Conservation (phyloP, 2,329 filamentous ascomycete species). For the Knufia petricola region DNA sequence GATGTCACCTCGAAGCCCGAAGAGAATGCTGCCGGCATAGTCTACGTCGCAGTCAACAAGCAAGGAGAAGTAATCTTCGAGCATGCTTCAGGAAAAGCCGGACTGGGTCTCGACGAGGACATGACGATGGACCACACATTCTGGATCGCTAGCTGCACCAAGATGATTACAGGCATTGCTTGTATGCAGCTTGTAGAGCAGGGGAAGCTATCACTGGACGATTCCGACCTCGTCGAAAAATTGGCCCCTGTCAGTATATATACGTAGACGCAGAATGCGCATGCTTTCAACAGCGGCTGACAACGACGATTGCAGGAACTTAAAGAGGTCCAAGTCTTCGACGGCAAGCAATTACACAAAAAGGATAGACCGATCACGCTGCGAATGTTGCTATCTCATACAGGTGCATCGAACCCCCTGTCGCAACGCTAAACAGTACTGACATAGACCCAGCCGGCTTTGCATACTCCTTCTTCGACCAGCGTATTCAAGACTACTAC, state of each 20-base stretch:
- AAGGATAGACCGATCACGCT: constrained; percentile 40
- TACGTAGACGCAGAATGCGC: too few relatives aligned
- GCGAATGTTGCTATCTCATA: constrained; percentile 43
- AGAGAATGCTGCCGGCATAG: constrained; percentile 19
- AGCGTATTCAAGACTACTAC: constrained; percentile 30
- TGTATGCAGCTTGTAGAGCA: constrained; percentile 51
- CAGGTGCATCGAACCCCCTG: constrained; percentile 32
- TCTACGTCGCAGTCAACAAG: constrained; percentile 23
- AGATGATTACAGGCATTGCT: constrained; percentile 44
- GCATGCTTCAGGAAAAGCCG: constrained; percentile 24
- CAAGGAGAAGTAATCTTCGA: constrained; percentile 24
- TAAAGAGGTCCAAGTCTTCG: constrained; percentile 38
- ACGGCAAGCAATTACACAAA: constrained; percentile 26
- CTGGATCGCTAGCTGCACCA: constrained; percentile 51
- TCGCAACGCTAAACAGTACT: constrained; percentile 3
- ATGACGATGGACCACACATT: constrained; percentile 26
- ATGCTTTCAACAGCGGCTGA: too few relatives aligned
- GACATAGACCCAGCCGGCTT: constrained; percentile 25
- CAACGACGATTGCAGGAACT: constrained; percentile 31
- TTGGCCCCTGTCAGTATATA: constrained; percentile 30
- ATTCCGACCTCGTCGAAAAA: constrained; percentile 37
- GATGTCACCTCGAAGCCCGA: constrained; percentile 15
- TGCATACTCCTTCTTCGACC: constrained; percentile 41
- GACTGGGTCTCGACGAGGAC: constrained; percentile 14
- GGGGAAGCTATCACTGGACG: constrained; percentile 41